These are phyloP conservation scores for Kuraishia piskuri DNA, from an alignment of 805 yeast species.

Conservation along the genomic window DNA sequence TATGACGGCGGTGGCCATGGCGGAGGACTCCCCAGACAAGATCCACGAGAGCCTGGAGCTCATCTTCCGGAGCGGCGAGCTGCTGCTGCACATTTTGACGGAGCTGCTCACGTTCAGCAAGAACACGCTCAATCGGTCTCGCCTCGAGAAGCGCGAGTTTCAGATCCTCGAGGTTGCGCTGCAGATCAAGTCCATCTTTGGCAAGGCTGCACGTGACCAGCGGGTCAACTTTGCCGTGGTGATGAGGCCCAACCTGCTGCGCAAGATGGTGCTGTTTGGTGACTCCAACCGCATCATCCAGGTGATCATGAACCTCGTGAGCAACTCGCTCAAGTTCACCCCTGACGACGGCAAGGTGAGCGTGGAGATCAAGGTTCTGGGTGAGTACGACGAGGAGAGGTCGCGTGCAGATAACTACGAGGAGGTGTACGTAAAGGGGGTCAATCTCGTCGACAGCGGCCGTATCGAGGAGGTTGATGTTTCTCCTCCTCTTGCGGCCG, in stretches of 20 bases:
- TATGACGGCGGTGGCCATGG: slow-evolving; percentile 91
- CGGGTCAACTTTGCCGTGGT: slow-evolving; percentile 58
- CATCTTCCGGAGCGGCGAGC: slow-evolving; percentile 87
- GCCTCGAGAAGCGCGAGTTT: slow-evolving; percentile 77
- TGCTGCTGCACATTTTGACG: slow-evolving; percentile 79
- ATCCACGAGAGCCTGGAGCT: slow-evolving; percentile 71
- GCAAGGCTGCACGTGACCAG: slow-evolving; percentile 70
- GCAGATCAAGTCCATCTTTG: slow-evolving; percentile 80
- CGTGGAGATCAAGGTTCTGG: slow-evolving; percentile 53
- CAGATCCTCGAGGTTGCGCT: slow-evolving; percentile 71
- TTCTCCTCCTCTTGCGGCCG: background rate
- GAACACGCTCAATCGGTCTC: slow-evolving; percentile 77
- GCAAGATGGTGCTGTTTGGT: slow-evolving; percentile 67
- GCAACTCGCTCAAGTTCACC: slow-evolving; percentile 87
- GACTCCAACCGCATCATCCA: slow-evolving; percentile 89
- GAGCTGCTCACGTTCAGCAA: slow-evolving; percentile 89
- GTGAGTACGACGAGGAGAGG: slow-evolving; percentile 55
- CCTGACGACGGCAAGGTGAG: slow-evolving; percentile 80
- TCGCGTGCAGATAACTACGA: slow-evolving; percentile 33
- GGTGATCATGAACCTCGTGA: slow-evolving; percentile 85
- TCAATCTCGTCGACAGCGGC: background rate
- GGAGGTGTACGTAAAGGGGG: slow-evolving; percentile 34
- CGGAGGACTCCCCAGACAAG: slow-evolving; percentile 60
- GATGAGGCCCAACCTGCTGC: slow-evolving; percentile 49
- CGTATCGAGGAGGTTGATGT: background rate